A percentile compares a stretch with the other conserved stretches of the same genome.
Evolutionary conservation across 371 early-diverging fungal species (phyloP).

Genomic region (Smittium culicis): DNA sequence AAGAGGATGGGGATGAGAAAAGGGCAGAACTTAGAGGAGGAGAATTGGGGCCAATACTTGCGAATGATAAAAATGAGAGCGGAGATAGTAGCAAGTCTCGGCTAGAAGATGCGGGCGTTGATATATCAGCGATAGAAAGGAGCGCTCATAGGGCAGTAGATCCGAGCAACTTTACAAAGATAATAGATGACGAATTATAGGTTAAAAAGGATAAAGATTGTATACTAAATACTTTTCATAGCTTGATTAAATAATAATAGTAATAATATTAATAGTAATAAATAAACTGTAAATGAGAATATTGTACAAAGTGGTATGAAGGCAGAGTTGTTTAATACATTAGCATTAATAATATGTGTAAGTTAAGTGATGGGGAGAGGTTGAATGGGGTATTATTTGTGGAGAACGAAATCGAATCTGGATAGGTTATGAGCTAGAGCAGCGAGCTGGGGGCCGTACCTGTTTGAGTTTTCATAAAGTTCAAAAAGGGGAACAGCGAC

Average conservation of each 20-base stretch:
- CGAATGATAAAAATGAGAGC: no score
- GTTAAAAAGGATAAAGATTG: background rate
- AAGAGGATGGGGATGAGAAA: background rate
- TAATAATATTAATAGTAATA: background rate
- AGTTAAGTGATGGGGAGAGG: no score
- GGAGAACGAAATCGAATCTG: slow-evolving; percentile 32
- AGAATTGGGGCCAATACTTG: no score
- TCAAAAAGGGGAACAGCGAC: slow-evolving; percentile 72
- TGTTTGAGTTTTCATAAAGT: slow-evolving; percentile 54
- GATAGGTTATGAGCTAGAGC: slow-evolving; percentile 55
- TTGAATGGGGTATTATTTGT: background rate
- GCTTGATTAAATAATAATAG: background rate
- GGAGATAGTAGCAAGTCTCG: no score
- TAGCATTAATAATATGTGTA: background rate
- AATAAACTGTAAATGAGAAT: background rate
- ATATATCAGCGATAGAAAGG: background rate
- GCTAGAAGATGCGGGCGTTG: background rate
- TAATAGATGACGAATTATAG: background rate
- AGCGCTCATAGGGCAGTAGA: no score
- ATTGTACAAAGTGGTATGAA: background rate
- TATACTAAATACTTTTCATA: background rate
- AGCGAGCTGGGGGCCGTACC: slow-evolving; percentile 61
- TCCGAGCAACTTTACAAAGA: background rate
- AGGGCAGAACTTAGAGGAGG: no score
- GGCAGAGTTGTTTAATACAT: background rate